Base-by-base conservation (phyloP, 495 filamentous ascomycete genomes). In the Tetracladium setigerum region DNA sequence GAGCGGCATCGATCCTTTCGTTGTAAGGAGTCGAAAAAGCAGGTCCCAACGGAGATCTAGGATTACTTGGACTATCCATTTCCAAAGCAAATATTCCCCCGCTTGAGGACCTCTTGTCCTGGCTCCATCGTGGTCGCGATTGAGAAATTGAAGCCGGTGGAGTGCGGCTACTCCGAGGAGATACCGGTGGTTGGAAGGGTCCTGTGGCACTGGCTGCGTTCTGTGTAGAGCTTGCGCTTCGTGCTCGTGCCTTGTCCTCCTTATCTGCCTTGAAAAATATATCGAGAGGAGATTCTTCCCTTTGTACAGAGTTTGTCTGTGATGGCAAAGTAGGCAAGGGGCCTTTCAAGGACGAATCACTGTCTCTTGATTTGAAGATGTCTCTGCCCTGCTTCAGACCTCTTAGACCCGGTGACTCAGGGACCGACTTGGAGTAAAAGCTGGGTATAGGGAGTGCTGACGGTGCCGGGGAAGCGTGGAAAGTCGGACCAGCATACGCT, bases 391-490 rank as follows among this genome's bases (percentile, higher is more conserved):
- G 60, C 17, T 58, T 68, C 53, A 69, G 60, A 52, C 62, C 49
- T 19, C 45, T 48, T 5, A 53, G 50, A n/a, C 59, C 50, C 13
- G 75, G 74, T 6, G 76, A 77, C 38, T 85, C 81, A 6, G 83
- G 81, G 11, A 88, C 69, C 0, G 87, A 83, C 46, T 83, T 90
- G n/a, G 85, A 86, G 44, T 95, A 78, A 62, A 95, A 95, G 61
- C 81, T 92, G 1, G 92, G 92, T 35, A 95, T 86, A 0, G 94
- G 94, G 5, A 99, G 75, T n/a, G 87, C 79, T 3, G 89, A 91
- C 2, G 94, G 86, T 2, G 89, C 90, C 12, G 92, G 92, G 2
- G 92, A 99, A 10, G 87, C 85, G 61, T 96, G 91, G 64, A 99
- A 99, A 0, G 87, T 94, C 13, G 90, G 86, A 13, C 92, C 92